Evolutionary conservation across 1,284 basidiomycete species (phyloP).

Genomic region (Rhodotorula sp.): DNA sequence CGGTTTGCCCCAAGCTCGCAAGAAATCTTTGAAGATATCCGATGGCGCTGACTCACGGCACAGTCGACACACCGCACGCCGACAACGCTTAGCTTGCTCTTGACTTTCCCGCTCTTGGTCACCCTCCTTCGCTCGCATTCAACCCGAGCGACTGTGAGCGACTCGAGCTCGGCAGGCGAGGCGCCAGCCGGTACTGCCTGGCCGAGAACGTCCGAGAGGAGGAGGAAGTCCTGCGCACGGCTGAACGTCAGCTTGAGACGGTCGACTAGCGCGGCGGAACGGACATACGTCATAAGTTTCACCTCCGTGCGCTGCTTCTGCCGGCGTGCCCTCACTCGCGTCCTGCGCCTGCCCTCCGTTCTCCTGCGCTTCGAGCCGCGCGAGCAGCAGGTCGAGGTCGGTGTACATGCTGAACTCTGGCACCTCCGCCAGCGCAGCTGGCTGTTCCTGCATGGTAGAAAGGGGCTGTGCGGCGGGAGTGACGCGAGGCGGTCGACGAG

Average conservation of each 20-base stretch:
- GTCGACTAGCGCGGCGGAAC: not conserved
- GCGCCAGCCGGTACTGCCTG: conserved; percentile 31
- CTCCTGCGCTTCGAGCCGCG: conserved; percentile 27
- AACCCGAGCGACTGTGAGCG: conserved; percentile 39
- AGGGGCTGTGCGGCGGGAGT: not conserved
- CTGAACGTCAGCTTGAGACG: too few species aligned
- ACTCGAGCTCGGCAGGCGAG: conserved; percentile 39
- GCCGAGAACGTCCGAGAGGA: conserved; percentile 42
- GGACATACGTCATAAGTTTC: conserved; percentile 31
- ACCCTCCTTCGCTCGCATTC: conserved; percentile 42
- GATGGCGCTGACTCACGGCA: conserved; percentile 14
- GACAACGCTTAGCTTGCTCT: conserved; percentile 42
- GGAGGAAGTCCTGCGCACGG: conserved; percentile 29
- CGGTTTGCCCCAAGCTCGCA: not conserved
- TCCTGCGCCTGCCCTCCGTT: not conserved
- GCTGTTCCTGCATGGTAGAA: not conserved
- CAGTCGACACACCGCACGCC: conserved; percentile 43
- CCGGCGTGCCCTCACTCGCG: not conserved
- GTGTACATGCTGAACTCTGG: conserved; percentile 33
- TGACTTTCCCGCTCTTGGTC: conserved; percentile 44
- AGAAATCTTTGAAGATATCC: not conserved
- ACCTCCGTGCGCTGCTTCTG: not conserved
- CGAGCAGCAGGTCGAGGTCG: conserved; percentile 37
- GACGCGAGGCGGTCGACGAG: conserved; percentile 12
- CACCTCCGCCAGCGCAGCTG: not conserved